Percentiles rank a stretch among this genome's conserved stretches.
phyloP scores from a whole-genome alignment of 306 rosid genomes.

The Castanea crenata region DNA sequence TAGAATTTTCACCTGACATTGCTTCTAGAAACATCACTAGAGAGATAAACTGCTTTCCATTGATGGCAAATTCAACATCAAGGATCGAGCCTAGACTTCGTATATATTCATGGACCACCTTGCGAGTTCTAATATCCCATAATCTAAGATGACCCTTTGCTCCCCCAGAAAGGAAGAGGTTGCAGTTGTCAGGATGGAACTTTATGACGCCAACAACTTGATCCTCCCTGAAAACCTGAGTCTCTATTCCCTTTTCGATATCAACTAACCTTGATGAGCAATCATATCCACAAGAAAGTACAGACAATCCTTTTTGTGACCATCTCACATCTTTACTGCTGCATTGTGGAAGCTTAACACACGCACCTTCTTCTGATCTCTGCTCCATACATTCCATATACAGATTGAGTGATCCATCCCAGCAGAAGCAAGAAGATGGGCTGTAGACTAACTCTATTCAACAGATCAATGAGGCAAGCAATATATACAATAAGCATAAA shows the following conservation, averaged over 20 bases:
- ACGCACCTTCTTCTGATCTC: constrained; percentile 64
- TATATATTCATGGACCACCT: constrained; percentile 52
- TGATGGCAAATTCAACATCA: constrained; percentile 68
- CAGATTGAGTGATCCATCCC: constrained; percentile 77
- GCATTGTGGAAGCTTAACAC: constrained; percentile 59
- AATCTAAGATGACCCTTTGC: constrained; percentile 67
- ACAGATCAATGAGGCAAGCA: constrained; percentile 43
- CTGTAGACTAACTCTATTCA: constrained; percentile 72
- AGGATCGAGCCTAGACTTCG: constrained; percentile 76
- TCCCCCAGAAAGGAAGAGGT: constrained; percentile 77
- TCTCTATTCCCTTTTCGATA: constrained; percentile 76
- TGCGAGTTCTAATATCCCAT: constrained; percentile 78
- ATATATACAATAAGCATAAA: constrained; percentile 20
- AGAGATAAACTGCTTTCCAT: constrained; percentile 77
- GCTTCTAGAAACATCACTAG: constrained; percentile 72
- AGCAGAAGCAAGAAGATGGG: constrained; percentile 97
- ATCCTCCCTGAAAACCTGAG: constrained; percentile 62
- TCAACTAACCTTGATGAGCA: constrained; percentile 73
- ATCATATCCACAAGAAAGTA: constrained; percentile 92
- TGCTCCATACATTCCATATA: constrained; percentile 90
- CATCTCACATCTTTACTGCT: constrained; percentile 82
- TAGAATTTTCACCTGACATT: constrained; percentile 77
- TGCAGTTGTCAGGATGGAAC: constrained; percentile 67
- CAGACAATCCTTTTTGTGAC: constrained; percentile 58
- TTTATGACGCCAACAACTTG: constrained; percentile 69